Conservation (phyloP, 2,329 filamentous ascomycete species). For the Penicillium sp. region DNA sequence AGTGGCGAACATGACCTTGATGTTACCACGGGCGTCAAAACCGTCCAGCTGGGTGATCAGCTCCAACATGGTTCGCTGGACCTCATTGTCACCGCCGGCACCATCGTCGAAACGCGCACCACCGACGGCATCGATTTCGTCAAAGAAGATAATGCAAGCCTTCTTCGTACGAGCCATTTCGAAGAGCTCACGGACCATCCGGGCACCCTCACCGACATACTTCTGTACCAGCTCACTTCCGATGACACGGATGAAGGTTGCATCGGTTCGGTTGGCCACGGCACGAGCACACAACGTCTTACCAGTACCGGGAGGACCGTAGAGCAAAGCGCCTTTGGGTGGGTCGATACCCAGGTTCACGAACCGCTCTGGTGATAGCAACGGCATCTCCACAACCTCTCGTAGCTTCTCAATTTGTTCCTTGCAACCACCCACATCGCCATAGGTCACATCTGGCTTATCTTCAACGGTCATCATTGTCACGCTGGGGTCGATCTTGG, state of each 20-base stretch:
- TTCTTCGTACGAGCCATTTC: constrained; percentile 99
- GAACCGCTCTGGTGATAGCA: constrained; percentile 93
- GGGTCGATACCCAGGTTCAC: constrained; percentile 99
- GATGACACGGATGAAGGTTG: constrained; percentile 97
- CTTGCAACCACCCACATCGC: constrained; percentile 97
- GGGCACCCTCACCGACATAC: constrained; percentile 95
- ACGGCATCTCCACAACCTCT: constrained; percentile 97
- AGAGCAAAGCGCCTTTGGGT: constrained; percentile 93
- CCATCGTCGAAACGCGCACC: constrained; percentile 96
- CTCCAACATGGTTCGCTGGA: constrained; percentile 96
- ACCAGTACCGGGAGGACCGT: constrained; percentile 95
- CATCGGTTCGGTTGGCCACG: constrained; percentile 95
- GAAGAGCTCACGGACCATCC: constrained; percentile 98
- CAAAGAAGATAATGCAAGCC: constrained; percentile 99
- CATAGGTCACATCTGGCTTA: constrained; percentile 98
- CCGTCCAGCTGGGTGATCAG: constrained; percentile 95
- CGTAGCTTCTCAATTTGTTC: constrained; percentile 99
- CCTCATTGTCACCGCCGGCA: constrained; percentile 94
- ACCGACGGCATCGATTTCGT: constrained; percentile 95
- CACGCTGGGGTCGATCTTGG: constrained; percentile 97
- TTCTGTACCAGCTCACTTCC: constrained; percentile 97
- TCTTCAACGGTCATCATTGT: constrained; percentile 99
- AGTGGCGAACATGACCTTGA: constrained; percentile 99
- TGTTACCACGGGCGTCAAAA: constrained; percentile 94
- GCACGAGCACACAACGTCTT: constrained; percentile 98